A percentile compares a stretch with the other conserved stretches of the same genome.
phyloP scores from a whole-genome alignment of 2,329 filamentous ascomycete species.

The Alternaria postmessia region DNA sequence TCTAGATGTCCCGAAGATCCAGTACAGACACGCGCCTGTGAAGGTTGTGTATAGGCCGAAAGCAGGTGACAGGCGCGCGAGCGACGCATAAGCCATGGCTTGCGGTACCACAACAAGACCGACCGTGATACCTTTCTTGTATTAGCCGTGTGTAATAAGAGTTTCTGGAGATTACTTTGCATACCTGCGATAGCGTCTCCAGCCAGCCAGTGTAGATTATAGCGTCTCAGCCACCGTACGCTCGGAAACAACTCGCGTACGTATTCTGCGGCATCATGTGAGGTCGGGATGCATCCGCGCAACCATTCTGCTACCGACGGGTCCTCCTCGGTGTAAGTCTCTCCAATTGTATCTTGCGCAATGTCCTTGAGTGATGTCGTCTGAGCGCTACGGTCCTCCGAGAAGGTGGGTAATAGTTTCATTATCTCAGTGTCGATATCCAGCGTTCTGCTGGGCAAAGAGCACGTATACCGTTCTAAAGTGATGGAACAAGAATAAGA shows the following conservation, averaged over 20 bases:
- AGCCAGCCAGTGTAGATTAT: constrained; percentile 43
- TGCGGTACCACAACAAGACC: constrained; percentile 87
- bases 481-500: not conserved
- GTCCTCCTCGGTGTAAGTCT: constrained; percentile 39
- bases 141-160: not conserved
- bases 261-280: constrained; percentile 33
- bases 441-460: not conserved
- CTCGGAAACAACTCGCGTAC: constrained; percentile 38
- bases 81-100: constrained; percentile 89
- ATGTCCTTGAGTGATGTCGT: constrained; percentile 23
- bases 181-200: constrained; percentile 44
- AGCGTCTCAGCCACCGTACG: constrained; percentile 36
- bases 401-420: constrained; percentile 25
- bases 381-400: constrained; percentile 22
- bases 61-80: constrained; percentile 78
- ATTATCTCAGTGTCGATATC: constrained; percentile 7
- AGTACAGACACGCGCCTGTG: constrained; percentile 91
- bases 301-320: constrained; percentile 42
- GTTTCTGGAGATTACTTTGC: not conserved
- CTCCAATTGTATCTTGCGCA: constrained; percentile 31
- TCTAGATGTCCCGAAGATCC: constrained; percentile 97
- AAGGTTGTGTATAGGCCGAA: constrained; percentile 94
- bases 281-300: constrained; percentile 33
- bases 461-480: not conserved
- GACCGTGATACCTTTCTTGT: constrained; percentile 63